These are phyloP conservation scores for Gossypium laxum DNA, from an alignment of 441 rosid genomes.

Conservation along the genomic window DNA sequence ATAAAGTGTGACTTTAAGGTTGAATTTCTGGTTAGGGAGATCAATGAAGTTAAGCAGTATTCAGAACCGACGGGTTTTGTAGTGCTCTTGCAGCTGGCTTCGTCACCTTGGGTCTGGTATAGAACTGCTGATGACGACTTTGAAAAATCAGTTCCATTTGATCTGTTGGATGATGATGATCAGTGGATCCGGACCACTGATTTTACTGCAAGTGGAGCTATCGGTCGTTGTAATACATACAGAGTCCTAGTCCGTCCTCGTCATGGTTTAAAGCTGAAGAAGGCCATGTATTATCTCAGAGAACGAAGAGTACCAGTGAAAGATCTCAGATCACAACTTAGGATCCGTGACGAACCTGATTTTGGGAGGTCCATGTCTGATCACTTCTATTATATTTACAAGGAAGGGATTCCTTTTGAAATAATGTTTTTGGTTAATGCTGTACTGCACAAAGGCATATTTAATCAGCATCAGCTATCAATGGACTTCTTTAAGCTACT, in stretches of 20 bases:
- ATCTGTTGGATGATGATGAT: conserved; percentile 86
- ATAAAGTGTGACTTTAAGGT: conserved; percentile 75
- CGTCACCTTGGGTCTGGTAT: conserved; percentile 67
- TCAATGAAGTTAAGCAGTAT: conserved; percentile 46
- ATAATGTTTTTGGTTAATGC: conserved; percentile 66
- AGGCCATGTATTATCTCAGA: conserved; percentile 41
- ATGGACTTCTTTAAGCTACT: conserved; percentile 54
- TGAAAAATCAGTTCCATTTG: conserved; percentile 37
- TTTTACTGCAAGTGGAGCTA: conserved; percentile 60
- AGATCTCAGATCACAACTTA: conserved; percentile 28
- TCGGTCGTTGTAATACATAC: conserved; percentile 65
- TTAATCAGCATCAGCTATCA: conserved; percentile 58
- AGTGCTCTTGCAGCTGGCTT: conserved; percentile 56
- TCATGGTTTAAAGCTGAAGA: conserved; percentile 45
- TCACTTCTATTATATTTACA: conserved; percentile 45
- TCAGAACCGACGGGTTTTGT: conserved; percentile 30
- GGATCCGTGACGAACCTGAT: conserved; percentile 44
- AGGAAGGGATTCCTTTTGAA: conserved; percentile 54
- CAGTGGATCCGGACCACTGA: conserved; percentile 95
- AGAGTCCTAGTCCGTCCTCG: conserved; percentile 56
- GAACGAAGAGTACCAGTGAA: conserved; percentile 46
- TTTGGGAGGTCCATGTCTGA: conserved; percentile 46
- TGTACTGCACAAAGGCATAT: conserved; percentile 59
- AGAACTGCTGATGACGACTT: conserved; percentile 81
- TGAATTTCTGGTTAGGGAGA: conserved; percentile 72